Base-by-base conservation (phyloP, 2,329 filamentous ascomycete genomes). In the Curvularia hawaiiensis region DNA sequence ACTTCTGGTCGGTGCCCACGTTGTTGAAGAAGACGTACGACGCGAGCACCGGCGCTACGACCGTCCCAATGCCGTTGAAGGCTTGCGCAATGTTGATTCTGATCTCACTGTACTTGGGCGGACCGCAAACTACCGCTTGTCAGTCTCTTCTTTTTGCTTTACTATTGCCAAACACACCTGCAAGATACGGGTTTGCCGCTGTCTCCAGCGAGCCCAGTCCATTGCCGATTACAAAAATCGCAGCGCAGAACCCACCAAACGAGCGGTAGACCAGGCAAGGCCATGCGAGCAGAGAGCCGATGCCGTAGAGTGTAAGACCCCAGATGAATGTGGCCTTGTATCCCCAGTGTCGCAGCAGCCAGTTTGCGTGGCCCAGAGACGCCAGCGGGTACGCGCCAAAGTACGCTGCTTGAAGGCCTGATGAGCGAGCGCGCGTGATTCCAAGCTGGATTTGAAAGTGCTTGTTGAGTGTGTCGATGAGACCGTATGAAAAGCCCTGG, bases 1-100 rank as follows among this genome's bases (percentile, higher is more conserved):
- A 79, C n/a, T 80, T 71, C 10, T 73, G 75, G 49, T 78, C 79
- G 33, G 83, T 78, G 33, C 80, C 78, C 0, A 80, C 82, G 50
- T 83, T 77, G 41, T 82, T 81, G 71, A 88, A 88, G 75, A 89
- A 87, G 48, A 87, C 85, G 49, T 84, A 83, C 2, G 80, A 82
- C 0, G 83, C 85, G 8, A 88, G 75, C 1, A 88, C 80, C 0
- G 85, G 86, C 0, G 84, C 84, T 16, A 85, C 78, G 51, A 86
- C 82, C 0, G 83, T 84, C 3, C 84, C 85, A 35, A 85, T 79
- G 14, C 82, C 85, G 63, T 87, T 84, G 58, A 87, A 81, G 6
- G 83, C 82, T 65, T 87, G 84, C 1, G 83, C 81, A 31, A 87
- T 73, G 61, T 87, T 85, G 68, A 88, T 82, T 8, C 85, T 78